Evolutionary conservation across 805 yeast genomes (phyloP).

Genomic region (Candida qinlingensis): DNA sequence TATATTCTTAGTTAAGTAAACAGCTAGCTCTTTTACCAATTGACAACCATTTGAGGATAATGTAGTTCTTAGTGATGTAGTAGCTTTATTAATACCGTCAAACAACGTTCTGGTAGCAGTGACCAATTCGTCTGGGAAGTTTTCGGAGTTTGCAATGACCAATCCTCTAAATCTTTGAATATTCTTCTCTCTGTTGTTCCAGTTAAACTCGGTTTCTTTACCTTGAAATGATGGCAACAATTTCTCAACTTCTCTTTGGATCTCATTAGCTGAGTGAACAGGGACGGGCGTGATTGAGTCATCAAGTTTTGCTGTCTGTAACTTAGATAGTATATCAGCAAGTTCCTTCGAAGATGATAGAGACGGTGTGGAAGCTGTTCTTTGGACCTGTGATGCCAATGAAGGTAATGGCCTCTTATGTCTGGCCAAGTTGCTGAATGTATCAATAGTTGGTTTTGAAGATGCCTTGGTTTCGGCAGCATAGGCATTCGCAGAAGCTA

Average conservation of each 20-base stretch:
- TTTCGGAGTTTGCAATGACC: conserved; percentile 51
- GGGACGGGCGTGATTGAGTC: conserved; percentile 9
- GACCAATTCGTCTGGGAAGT: conserved; percentile 34
- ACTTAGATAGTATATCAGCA: conserved; percentile 10
- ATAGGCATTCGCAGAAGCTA: conserved; percentile 15
- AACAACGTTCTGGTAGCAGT: conserved; percentile 32
- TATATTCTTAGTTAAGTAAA: conserved; percentile 21
- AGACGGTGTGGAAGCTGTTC: conserved; percentile 4
- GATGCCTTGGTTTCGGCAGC: conserved; percentile 11
- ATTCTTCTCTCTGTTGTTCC: conserved; percentile 67
- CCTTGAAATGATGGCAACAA: conserved; percentile 46
- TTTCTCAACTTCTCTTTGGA: conserved; percentile 24
- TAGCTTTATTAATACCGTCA: conserved; percentile 62
- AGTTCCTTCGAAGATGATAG: conserved; percentile 10
- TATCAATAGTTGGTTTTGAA: conserved; percentile 21
- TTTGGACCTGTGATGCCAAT: neutral
- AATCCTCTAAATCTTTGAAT: conserved; percentile 54
- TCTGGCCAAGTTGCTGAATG: conserved; percentile 19
- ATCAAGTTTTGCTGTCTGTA: conserved; percentile 21
- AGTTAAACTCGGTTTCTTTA: conserved; percentile 84
- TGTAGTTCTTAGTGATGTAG: conserved; percentile 77
- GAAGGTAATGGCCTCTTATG: conserved; percentile 1
- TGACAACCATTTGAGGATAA: conserved; percentile 72
- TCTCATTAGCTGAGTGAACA: conserved; percentile 13
- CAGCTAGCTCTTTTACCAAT: conserved; percentile 58